Base-by-base conservation (phyloP, 768 basidiomycete genomes). In the Mycena rebaudengoi region DNA sequence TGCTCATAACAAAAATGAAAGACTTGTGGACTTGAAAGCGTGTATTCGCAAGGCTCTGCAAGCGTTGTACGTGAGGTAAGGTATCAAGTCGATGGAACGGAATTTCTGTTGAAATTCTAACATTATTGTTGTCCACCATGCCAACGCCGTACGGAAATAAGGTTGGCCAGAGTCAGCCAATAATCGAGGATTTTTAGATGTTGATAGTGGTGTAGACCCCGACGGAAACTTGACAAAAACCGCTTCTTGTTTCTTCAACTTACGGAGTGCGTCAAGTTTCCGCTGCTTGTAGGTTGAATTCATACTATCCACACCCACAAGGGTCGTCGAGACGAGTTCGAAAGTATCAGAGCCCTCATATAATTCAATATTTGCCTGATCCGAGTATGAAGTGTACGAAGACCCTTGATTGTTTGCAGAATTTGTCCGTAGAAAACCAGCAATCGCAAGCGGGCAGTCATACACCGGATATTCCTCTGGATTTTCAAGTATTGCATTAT, bases 111-210 rank as follows among this genome's bases (percentile, higher is more conserved):
- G 58, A 32, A 6, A 33, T 33, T 7, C 30, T 6, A 10, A 52
- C 44, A 7, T 50, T 25, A 26, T 32, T 28, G 28, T 58, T 58
- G 26, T 69, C 66, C 50, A 69, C 58, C 41, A 59, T 62, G 12
- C 68, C 68, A 20, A 64, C 51, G 26, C 68, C 68, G 39, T 65
- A 69, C 8, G 68, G 68, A 30, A 69, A 69, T 23, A 69, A 44
- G 16, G 67, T 69, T 35, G 68, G 68, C 46, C 54, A 69, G 30
- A 69, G 30, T 21, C n/a, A n/a, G n/a, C n/a, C n/a, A 28, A 69
- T 7, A 69, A 26, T 16, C 32, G 29, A 8, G 68, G 67, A 41
- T 67, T 66, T 12, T 67, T 23, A 21, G 14, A n/a, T 26, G 66
- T 66, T 2, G 51, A 16, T 14, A 62, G 48, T 20, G 68, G 68